These are phyloP conservation scores for Saccharomycopsis fermentans DNA, from an alignment of 805 yeast species.

Conservation along the genomic window DNA sequence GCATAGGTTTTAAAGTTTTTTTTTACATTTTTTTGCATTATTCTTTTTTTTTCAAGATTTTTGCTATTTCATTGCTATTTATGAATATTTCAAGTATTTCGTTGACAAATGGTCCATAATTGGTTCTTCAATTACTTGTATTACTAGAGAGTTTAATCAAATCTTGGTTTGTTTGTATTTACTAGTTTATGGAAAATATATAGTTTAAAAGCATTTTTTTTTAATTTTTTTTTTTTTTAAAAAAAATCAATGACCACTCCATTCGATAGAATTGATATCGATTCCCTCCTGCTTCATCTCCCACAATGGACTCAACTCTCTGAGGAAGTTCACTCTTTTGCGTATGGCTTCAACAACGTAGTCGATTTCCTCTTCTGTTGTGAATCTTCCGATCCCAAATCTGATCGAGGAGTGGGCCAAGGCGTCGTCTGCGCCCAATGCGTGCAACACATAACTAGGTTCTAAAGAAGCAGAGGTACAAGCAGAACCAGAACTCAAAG, in stretches of 20 bases:
- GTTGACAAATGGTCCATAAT: too few species aligned
- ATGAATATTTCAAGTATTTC: too few species aligned
- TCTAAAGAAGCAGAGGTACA: constrained; percentile 98
- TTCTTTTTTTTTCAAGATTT: too few species aligned
- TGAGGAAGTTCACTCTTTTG: constrained; percentile 81
- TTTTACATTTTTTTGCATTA: too few species aligned
- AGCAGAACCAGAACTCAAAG: constrained; percentile 93
- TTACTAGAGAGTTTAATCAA: too few species aligned
- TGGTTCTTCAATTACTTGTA: too few species aligned
- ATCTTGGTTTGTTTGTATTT: background rate
- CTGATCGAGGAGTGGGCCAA: constrained; percentile 97
- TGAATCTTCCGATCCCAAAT: constrained; percentile 94
- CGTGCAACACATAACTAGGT: constrained; percentile 94
- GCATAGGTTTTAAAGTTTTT: too few species aligned
- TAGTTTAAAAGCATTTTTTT: background rate
- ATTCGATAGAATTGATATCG: constrained; percentile 84
- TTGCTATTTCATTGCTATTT: too few species aligned
- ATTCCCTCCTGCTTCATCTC: constrained; percentile 99
- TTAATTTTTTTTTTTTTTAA: too few species aligned
- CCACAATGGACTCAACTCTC: constrained; percentile 94
- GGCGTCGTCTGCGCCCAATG: constrained; percentile 96
- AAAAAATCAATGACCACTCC: constrained; percentile 99
- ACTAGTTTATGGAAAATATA: background rate
- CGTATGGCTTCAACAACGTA: constrained; percentile 83
- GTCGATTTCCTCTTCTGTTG: constrained; percentile 93